A percentile compares a stretch with the other conserved stretches of the same genome.
Conservation (phyloP, 2,329 filamentous ascomycete species). For the Beauveria varroae region DNA sequence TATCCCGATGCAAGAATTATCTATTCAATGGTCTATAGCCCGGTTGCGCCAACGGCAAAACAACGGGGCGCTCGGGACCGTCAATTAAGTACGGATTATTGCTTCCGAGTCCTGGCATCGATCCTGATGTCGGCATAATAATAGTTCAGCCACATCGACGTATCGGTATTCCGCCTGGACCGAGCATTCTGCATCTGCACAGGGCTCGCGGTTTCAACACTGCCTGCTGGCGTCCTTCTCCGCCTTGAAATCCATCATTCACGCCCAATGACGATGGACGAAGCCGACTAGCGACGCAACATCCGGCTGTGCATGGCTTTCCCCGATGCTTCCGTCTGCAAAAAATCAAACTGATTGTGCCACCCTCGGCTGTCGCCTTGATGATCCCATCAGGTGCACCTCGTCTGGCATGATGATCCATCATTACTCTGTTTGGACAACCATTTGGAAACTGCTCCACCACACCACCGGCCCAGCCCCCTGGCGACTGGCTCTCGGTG, state of each 20-base stretch:
- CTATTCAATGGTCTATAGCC: too few relatives aligned
- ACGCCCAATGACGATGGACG: not conserved
- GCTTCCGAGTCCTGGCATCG: not conserved
- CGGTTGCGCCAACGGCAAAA: too few relatives aligned
- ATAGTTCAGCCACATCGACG: conserved; percentile 2
- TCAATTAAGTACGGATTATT: not conserved
- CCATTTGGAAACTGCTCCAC: not conserved
- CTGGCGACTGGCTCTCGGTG: not conserved
- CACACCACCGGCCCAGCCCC: not conserved
- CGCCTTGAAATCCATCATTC: not conserved
- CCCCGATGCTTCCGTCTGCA: not conserved
- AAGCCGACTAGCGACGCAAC: not conserved
- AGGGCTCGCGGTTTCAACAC: not conserved
- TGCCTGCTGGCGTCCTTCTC: not conserved
- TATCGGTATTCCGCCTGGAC: not conserved
- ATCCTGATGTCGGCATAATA: not conserved
- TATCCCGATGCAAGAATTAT: not conserved
- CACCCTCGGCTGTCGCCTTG: not conserved
- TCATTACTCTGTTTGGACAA: not conserved
- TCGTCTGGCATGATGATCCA: not conserved
- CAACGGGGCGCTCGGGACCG: not conserved
- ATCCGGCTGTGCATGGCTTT: not conserved
- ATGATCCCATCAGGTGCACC: not conserved
- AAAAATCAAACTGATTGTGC: not conserved
- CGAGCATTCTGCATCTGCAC: not conserved